phyloP scores from a whole-genome alignment of 2,329 filamentous ascomycete genomes.

The Diaporthe humulicola region DNA sequence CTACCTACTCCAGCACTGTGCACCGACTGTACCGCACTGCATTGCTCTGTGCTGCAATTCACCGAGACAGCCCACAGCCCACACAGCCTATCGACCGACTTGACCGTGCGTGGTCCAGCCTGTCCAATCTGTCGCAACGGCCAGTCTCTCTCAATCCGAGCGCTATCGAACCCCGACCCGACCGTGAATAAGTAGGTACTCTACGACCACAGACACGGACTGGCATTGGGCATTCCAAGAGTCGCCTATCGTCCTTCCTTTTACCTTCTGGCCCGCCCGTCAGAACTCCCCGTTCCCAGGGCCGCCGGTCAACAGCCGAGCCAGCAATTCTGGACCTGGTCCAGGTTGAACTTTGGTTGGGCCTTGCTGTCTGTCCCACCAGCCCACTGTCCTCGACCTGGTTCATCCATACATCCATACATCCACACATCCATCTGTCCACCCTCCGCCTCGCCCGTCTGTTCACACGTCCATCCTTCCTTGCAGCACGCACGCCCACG shows the following conservation, averaged over 20 bases:
- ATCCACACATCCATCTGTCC: conserved; percentile 5
- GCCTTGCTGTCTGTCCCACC: background rate
- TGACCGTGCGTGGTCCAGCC: background rate
- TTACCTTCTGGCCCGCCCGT: background rate
- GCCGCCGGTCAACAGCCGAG: conserved; percentile 26
- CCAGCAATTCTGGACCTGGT: conserved; percentile 17
- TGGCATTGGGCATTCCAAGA: background rate
- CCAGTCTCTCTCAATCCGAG: background rate
- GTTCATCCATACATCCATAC: conserved; percentile 6
- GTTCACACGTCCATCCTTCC: background rate
- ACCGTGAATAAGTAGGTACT: background rate
- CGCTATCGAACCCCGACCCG: background rate
- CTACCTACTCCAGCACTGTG: background rate
- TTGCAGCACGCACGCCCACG: conserved; percentile 25
- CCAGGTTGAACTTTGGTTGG: conserved; percentile 3
- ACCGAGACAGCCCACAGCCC: conserved; percentile 6
- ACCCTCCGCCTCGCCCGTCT: background rate
- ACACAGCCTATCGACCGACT: background rate
- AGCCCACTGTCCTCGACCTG: conserved; percentile 18
- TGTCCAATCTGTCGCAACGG: background rate
- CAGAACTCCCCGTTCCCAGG: background rate
- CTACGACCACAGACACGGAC: background rate
- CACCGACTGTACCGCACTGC: background rate
- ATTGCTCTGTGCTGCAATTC: background rate
- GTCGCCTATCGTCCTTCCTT: background rate